Evolutionary conservation across 495 filamentous ascomycete species (phyloP).

Genomic region (Penicillium arizonense): DNA sequence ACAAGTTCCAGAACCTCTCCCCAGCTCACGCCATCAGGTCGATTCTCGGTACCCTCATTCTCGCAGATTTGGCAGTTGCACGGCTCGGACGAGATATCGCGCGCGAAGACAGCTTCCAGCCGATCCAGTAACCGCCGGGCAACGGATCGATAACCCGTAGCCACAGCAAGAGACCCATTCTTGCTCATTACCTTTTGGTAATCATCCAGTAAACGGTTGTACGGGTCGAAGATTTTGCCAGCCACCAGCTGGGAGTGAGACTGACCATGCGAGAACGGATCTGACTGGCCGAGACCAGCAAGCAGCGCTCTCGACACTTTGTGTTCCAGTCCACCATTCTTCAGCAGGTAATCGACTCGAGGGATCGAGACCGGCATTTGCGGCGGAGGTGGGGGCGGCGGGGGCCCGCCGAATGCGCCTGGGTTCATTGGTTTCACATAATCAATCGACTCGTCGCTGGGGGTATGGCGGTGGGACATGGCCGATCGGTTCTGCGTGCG

Average conservation of each 20-base stretch:
- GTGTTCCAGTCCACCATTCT: slow-evolving; percentile 73
- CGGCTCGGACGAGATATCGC: slow-evolving; percentile 80
- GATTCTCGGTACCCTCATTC: slow-evolving; percentile 49
- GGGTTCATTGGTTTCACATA: slow-evolving; percentile 40
- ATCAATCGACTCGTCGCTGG: slow-evolving; percentile 39
- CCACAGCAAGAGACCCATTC: slow-evolving; percentile 89
- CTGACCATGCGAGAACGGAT: slow-evolving; percentile 39
- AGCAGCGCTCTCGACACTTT: slow-evolving; percentile 67
- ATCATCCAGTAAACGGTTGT: slow-evolving; percentile 77
- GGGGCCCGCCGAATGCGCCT: slow-evolving; percentile 49
- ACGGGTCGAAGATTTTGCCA: slow-evolving; percentile 71
- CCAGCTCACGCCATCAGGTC: slow-evolving; percentile 81
- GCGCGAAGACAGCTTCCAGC: slow-evolving; percentile 87
- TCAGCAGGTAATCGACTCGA: slow-evolving; percentile 84
- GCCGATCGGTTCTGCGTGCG: slow-evolving; percentile 40
- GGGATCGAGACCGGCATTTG: slow-evolving; percentile 65
- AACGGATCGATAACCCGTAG: slow-evolving; percentile 91
- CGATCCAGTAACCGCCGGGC: slow-evolving; percentile 92
- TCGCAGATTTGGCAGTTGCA: slow-evolving; percentile 82
- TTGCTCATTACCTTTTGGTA: slow-evolving; percentile 77
- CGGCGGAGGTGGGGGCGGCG: slow-evolving; percentile 82
- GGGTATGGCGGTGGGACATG: slow-evolving; percentile 32
- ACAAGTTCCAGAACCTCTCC: slow-evolving; percentile 93
- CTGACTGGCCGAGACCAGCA: slow-evolving; percentile 33
- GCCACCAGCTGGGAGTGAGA: slow-evolving; percentile 43